These are phyloP conservation scores for Phytophthora crassamura DNA, from an alignment of 352 stramenopile species.

Conservation along the genomic window DNA sequence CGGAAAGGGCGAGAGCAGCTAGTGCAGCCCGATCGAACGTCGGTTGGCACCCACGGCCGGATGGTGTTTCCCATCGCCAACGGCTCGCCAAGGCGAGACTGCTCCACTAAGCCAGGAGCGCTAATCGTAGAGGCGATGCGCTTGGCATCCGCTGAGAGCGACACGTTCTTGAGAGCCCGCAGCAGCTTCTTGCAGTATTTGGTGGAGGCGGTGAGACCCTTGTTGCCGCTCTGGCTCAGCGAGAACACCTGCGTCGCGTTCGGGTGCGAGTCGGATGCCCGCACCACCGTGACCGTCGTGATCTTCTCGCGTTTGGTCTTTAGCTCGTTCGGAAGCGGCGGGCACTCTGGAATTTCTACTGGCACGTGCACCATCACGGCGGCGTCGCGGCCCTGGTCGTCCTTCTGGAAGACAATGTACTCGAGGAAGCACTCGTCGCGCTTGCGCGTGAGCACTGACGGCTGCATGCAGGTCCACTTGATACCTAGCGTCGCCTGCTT, in stretches of 20 bases:
- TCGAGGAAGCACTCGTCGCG: constrained; percentile 81
- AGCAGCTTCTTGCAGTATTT: constrained; percentile 68
- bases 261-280: constrained; percentile 35
- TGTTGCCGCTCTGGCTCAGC: constrained; percentile 57
- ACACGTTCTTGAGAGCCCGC: constrained; percentile 53
- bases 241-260: constrained; percentile 62
- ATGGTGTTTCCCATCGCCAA: constrained; percentile 48
- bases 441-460: constrained; percentile 65
- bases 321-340: constrained; percentile 48
- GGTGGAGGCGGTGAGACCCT: constrained; percentile 46
- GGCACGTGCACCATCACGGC: constrained; percentile 69
- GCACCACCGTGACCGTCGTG: constrained; percentile 63
- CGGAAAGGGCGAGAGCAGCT: constrained; percentile 70
- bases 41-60: constrained; percentile 58
- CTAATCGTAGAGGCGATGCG: constrained; percentile 67
- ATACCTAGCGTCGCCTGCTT: constrained; percentile 72
- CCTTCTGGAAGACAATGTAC: constrained; percentile 69
- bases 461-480: constrained; percentile 79
- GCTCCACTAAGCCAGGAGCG: constrained; percentile 31
- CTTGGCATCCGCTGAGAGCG: constrained; percentile 57
- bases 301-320: constrained; percentile 68
- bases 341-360: constrained; percentile 69
- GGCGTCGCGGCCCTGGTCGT: constrained; percentile 60
- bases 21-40: constrained; percentile 52
- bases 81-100: constrained; percentile 39